Base-by-base conservation (phyloP, 768 basidiomycete species). In the Tylopilus plumbeoviolaceoides region DNA sequence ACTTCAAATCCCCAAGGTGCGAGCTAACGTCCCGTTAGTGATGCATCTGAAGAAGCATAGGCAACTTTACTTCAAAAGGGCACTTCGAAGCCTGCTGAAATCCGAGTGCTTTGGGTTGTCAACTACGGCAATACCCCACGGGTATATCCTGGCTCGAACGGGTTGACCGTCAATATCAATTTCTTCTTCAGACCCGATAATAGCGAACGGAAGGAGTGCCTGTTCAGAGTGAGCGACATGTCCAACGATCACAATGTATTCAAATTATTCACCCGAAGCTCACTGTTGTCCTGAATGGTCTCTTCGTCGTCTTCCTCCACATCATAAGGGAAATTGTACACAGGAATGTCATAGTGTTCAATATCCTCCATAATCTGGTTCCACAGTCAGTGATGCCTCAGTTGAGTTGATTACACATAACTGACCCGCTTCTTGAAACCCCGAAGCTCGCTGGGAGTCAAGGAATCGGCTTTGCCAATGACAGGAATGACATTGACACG, bases 91-190 rank as follows among this genome's bases (percentile, higher is more conserved):
- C 53, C 93, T 79, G 71, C 89, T 90, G 70, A 98, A 98, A 76
- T 99, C 97, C n/a, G 91, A 97, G 75, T 99, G 97, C 69, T 92
- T 89, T n/a, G 94, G 93, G 72, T 98, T 98, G 77, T 99, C 97
- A 56, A 98, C 95, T 69, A 98, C 95, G 47, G 90, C 97, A 55
- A 98, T 80, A 64, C 97, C 97, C 97, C 97, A 99, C 5, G 97
- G 97, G 72, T 98, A 99, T 66, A 93, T 86, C 60, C 97, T 81
- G 38, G 91, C 95, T 55, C 97, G 88, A 59, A 97, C 85, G 41
- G 84, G 84, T 70, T 94, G 85, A 27, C 95, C 97, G 47, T 91
- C 87, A 56, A 98, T 80, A 63, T 95, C 91, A 58, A 98, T 84
- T 71, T 98, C 95, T 60, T 98, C 95, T 71, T 98, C 94, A 17